Evolutionary conservation across 805 yeast genomes (phyloP).

Genomic region (Yarrowia alimentaria): DNA sequence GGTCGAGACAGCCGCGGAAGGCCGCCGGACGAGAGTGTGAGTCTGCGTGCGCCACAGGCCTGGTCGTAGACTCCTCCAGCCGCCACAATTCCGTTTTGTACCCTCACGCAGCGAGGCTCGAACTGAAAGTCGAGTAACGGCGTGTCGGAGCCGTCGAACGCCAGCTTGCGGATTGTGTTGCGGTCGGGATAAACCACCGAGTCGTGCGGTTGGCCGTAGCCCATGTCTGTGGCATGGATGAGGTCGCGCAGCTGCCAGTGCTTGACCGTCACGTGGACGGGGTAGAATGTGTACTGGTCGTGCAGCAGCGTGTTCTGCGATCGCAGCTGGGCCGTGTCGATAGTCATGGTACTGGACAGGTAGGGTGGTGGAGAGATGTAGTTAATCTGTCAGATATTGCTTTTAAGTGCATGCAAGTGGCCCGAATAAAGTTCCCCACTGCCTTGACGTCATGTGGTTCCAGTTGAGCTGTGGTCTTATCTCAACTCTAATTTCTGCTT

Average conservation of each 20-base stretch:
- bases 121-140: slow-evolving; percentile 54
- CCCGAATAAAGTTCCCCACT: too few species aligned
- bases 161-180: slow-evolving; percentile 50
- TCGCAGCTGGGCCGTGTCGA: slow-evolving; percentile 25
- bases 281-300: slow-evolving; percentile 26
- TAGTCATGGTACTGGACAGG: slow-evolving; percentile 2
- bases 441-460: slow-evolving; percentile 26
- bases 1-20: slow-evolving; percentile 13
- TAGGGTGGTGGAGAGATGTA: not conserved
- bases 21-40: slow-evolving; percentile 38
- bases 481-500: slow-evolving; percentile 24
- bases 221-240: slow-evolving; percentile 48
- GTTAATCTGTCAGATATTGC: too few species aligned
- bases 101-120: slow-evolving; percentile 69
- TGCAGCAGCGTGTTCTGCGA: slow-evolving; percentile 22
- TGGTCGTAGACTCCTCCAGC: slow-evolving; percentile 53
- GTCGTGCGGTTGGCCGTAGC: slow-evolving; percentile 39
- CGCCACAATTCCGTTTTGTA: slow-evolving; percentile 49
- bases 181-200: slow-evolving; percentile 57
- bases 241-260: slow-evolving; percentile 86
- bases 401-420: too few species aligned
- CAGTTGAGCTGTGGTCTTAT: slow-evolving; percentile 11
- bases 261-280: slow-evolving; percentile 22
- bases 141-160: slow-evolving; percentile 42
- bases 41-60: slow-evolving; percentile 30